Evolutionary conservation across 1,284 basidiomycete genomes (phyloP), one percentile per base, ranked within the genome.

Genomic region (Mycosarcoma mackinlayi): DNA sequence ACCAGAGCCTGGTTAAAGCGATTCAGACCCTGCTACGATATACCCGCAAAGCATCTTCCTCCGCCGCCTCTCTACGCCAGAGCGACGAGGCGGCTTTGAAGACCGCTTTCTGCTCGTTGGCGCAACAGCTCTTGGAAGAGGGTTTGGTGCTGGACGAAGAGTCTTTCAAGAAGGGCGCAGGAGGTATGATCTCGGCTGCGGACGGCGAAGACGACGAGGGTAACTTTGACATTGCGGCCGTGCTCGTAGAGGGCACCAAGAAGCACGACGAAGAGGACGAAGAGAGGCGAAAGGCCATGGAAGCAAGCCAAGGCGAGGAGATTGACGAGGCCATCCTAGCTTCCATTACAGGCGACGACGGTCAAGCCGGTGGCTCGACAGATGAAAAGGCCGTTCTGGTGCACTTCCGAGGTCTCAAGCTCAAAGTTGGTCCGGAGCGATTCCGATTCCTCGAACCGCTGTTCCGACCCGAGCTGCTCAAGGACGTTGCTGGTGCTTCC

Each of bases 161-260:
- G 2, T 65, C 67, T 0, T 54, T 73, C 40, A 68, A 63, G 28
- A 67, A 62, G 42, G 69, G 69, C 27, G 54, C 68, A 1, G 63
- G 63, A 48, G 63, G 69, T 19, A 41, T 66, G 33, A 47, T 55
- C 16, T 48, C 61, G 21, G 57, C 52, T 18, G 64, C 37, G 7
- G 73, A 79, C 44, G 84, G 80, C n/a, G 91, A 83, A 35, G 84
- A 92, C 51, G 92, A 94, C 66, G 93, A 95, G 65, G 93, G 92
- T 13, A 86, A 92, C 33, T 85, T 87, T 53, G 86, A 87, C 57
- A 84, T 87, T 6, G 86, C 86, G 1, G 86, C 86, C 63, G 86
- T 83, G 61, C 84, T 83, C 49, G 85, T 84, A 4, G 72, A 62
- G 5, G 65, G 73, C 14, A 46, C 62, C 23, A 63, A 53, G 51